Percentiles rank a stretch among this genome's conserved stretches.
phyloP scores from a whole-genome alignment of 2,329 filamentous ascomycete species.

The Microcera coccophila region DNA sequence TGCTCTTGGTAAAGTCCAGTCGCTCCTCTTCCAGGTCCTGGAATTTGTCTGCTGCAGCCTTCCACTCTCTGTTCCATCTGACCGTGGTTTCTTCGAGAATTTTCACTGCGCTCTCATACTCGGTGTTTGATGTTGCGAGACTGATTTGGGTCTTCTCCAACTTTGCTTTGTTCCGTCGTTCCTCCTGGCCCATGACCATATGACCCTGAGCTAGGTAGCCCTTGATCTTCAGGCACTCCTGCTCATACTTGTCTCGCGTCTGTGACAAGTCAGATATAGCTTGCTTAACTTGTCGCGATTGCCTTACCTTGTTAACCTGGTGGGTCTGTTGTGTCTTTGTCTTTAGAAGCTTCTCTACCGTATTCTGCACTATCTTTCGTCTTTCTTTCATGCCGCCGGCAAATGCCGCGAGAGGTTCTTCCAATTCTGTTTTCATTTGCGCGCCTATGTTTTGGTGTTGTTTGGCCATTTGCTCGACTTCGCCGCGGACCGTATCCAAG shows the following conservation, averaged over 20 bases:
- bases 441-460: conserved; percentile 83
- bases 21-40: conserved; percentile 97
- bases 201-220: conserved; percentile 97
- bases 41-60: conserved; percentile 95
- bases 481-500: conserved; percentile 80
- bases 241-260: conserved; percentile 91
- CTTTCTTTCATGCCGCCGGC: conserved; percentile 93
- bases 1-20: conserved; percentile 95
- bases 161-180: conserved; percentile 97
- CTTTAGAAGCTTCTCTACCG: conserved; percentile 92
- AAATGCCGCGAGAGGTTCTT: conserved; percentile 89
- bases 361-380: conserved; percentile 90
- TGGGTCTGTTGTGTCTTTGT: conserved; percentile 88
- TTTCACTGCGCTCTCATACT: conserved; percentile 93
- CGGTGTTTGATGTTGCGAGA: conserved; percentile 81
- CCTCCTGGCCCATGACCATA: conserved; percentile 99
- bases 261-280: conserved; percentile 31
- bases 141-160: conserved; percentile 98
- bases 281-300: neutral
- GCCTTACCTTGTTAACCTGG: conserved; percentile 78
- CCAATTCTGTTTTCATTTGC: conserved; percentile 94
- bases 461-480: conserved; percentile 91
- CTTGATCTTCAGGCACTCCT: conserved; percentile 97
- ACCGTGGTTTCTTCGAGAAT: conserved; percentile 90
- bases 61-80: conserved; percentile 98